Conservation (phyloP, 2,329 filamentous ascomycete species). For the Tolypocladium tropicale region DNA sequence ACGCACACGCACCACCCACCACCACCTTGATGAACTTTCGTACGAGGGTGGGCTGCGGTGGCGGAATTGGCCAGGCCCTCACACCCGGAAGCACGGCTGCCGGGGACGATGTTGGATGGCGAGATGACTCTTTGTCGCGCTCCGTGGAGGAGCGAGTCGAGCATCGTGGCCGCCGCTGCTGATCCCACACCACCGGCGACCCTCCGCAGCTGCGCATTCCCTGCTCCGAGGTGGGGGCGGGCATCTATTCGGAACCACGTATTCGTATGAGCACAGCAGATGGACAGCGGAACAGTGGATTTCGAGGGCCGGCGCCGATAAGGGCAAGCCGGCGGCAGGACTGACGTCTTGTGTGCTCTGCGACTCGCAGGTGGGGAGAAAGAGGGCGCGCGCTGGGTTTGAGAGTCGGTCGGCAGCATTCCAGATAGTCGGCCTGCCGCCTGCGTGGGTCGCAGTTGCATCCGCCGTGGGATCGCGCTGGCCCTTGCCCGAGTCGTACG, state of each 20-base stretch:
- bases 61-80: neutral
- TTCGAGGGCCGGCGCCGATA: too few relatives aligned
- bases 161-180: neutral
- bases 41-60: neutral
- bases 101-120: neutral
- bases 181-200: neutral
- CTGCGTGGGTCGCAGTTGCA: neutral
- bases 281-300: neutral
- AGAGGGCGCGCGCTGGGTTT: neutral
- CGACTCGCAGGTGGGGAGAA: neutral
- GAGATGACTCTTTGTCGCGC: neutral
- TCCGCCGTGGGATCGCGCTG: too few relatives aligned
- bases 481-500: neutral
- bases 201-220: neutral
- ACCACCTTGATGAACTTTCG: neutral
- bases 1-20: too few relatives aligned
- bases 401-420: neutral
- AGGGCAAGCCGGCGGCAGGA: neutral
- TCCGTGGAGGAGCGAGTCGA: neutral
- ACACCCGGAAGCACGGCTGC: neutral
- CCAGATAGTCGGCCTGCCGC: neutral
- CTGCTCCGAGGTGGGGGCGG: neutral
- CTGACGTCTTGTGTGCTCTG: neutral
- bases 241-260: too few relatives aligned
- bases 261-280: too few relatives aligned